Evolutionary conservation across 441 rosid genomes (phyloP), one percentile per base, ranked within the genome.

Genomic region (Omphalea diandra): DNA sequence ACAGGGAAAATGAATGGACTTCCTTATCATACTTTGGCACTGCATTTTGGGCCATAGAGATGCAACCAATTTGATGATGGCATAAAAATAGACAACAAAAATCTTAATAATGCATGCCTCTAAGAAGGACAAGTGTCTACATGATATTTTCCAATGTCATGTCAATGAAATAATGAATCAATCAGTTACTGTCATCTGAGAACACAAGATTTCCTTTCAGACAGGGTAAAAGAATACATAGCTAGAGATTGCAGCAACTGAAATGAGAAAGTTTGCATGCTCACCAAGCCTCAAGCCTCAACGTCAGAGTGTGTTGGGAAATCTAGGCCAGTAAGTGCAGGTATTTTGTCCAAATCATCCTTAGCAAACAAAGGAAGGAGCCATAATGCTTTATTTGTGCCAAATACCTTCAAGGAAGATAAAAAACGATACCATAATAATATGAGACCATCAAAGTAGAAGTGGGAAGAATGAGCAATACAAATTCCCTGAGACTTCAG

Each of bases 271-370:
- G 38, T 36, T 29, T 29, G 9, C 35, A 15, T 7, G 18, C 68
- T 67, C 36, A 33, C 57, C 46, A 65, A 63, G 50, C 31, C 64
- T 84, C 82, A 86, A 70, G 77, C 82, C 79, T 85, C 85, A 26
- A 75, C 74, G 57, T 88, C 88, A 17, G 93, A 80, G 22, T 79
- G 73, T 33, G 86, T 86, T 26, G 91, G 96, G 68, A 92, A 92
- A 43, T 88, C 88, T 68, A 90, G 77, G 75, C 98, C 98, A 20
- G 71, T 82, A 53, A 92, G 87, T 50, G 91, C 87, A 27, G 93
- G 85, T 53, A 83, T 77, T 75, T 80, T 85, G 36, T 82, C 78
- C 14, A 84, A 72, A 81, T 92, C 98, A 20, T 88, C 95, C 82
- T 76, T 78, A 1, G 96, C 82, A 73, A 85, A 84, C 73, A 92